Conservation (phyloP, 1,139 yeast genomes). For the Candida tetrigidarum region DNA sequence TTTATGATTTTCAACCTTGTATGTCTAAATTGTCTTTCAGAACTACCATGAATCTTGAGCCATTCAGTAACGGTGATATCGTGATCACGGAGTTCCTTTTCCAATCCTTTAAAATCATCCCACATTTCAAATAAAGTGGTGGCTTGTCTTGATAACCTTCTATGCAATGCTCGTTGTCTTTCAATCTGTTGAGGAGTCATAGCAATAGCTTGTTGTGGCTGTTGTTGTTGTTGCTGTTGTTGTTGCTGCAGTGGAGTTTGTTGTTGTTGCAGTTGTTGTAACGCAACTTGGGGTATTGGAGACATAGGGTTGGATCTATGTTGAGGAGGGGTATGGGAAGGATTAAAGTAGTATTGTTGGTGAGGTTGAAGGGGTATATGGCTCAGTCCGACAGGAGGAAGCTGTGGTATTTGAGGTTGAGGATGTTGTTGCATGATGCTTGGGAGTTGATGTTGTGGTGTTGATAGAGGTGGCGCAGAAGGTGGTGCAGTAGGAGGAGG, state of each 20-base stretch:
- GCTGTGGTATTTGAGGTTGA: constrained; percentile 11
- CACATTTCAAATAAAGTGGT: constrained; percentile 41
- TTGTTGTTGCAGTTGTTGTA: not conserved
- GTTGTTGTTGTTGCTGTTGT: constrained; percentile 3
- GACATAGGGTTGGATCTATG: constrained; percentile 3
- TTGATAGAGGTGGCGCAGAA: constrained; percentile 1
- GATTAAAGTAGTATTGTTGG: not conserved
- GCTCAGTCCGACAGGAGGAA: no score
- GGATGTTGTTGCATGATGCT: constrained; percentile 7
- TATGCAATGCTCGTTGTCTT: constrained; percentile 27
- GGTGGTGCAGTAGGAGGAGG: no score
- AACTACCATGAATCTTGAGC: constrained; percentile 39
- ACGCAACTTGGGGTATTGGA: constrained; percentile 1
- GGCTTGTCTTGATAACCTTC: constrained; percentile 38
- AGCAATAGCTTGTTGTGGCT: constrained; percentile 6
- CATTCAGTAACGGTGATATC: constrained; percentile 39
- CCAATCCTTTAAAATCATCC: constrained; percentile 41
- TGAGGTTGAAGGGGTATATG: not conserved
- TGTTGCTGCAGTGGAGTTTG: no score
- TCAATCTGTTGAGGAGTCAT: constrained; percentile 18
- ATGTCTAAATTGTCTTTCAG: constrained; percentile 40
- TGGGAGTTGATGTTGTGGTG: constrained; percentile 2
- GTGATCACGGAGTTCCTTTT: constrained; percentile 30
- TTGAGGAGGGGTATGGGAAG: not conserved
- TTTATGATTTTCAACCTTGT: constrained; percentile 38